phyloP scores from a whole-genome alignment of 176 grass and related monocot genomes.

The Musa acuminata region DNA sequence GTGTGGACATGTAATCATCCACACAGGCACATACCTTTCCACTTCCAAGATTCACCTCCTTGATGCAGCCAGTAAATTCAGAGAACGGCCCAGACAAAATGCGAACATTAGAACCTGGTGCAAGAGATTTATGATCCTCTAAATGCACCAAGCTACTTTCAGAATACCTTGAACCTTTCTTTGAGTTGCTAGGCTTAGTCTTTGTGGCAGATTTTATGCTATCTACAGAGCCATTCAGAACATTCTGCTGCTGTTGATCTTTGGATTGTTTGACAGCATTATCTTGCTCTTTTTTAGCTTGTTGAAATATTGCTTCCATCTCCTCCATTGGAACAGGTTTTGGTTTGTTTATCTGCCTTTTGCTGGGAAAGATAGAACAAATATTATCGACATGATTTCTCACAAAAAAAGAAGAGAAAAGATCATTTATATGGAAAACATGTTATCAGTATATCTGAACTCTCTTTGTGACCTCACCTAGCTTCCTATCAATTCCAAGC shows the following conservation, averaged over 20 bases:
- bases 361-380: slow-evolving; percentile 35
- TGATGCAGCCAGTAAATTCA: slow-evolving; percentile 59
- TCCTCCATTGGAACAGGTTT: slow-evolving; percentile 61
- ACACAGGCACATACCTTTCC: slow-evolving; percentile 45
- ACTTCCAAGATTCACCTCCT: slow-evolving; percentile 54
- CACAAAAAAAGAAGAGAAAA: neutral
- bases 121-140: slow-evolving; percentile 10
- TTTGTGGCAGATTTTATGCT: slow-evolving; percentile 38
- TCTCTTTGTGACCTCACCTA: neutral
- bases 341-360: slow-evolving; percentile 81
- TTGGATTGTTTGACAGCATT: slow-evolving; percentile 54
- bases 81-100: slow-evolving; percentile 57
- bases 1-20: neutral
- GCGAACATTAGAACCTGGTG: slow-evolving; percentile 46
- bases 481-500: neutral
- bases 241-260: slow-evolving; percentile 31
- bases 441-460: neutral
- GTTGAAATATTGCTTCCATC: slow-evolving; percentile 53
- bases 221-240: slow-evolving; percentile 25
- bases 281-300: slow-evolving; percentile 75
- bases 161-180: slow-evolving; percentile 28
- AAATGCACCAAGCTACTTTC: slow-evolving; percentile 11
- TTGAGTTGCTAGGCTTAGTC: slow-evolving; percentile 32
- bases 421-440: neutral
- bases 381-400: neutral